A percentile compares a stretch with the other conserved stretches of the same genome.
Evolutionary conservation across 2,329 filamentous ascomycete species (phyloP).

Genomic region (Dactylella cylindrospora): DNA sequence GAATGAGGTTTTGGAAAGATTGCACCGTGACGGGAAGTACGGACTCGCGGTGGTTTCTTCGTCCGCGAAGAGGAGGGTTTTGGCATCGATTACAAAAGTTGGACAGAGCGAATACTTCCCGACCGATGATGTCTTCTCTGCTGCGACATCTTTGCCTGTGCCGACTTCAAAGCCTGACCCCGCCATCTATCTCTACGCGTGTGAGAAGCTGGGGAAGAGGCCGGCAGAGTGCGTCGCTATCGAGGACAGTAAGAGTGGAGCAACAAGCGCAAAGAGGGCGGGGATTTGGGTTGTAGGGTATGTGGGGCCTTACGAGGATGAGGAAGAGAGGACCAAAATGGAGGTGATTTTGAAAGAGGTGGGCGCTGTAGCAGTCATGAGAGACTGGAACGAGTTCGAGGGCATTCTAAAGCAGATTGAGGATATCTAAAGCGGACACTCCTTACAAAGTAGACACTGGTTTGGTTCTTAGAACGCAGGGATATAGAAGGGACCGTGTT

Average conservation of each 20-base stretch:
- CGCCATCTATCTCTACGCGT: constrained; percentile 78
- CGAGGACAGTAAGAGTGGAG: constrained; percentile 86
- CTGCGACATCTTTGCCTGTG: constrained; percentile 72
- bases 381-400: constrained; percentile 62
- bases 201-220: constrained; percentile 70
- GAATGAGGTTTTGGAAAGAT: constrained; percentile 66
- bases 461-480: too few species aligned
- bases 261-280: constrained; percentile 73
- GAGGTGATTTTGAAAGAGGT: constrained; percentile 62
- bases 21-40: constrained; percentile 66
- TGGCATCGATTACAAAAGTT: constrained; percentile 76
- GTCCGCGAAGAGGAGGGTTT: constrained; percentile 74
- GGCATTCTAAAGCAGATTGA: constrained; percentile 56
- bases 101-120: constrained; percentile 77
- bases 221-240: constrained; percentile 74
- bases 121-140: constrained; percentile 74
- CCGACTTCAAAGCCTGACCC: constrained; percentile 92
- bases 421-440: too few species aligned
- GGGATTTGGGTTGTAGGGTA: constrained; percentile 81
- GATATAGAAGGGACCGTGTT: too few species aligned
- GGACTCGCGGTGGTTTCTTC: constrained; percentile 77
- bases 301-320: constrained; percentile 69
- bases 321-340: constrained; percentile 65
- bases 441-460: too few species aligned
- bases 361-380: constrained; percentile 65